A percentile compares a stretch with the other conserved stretches of the same genome.
Conservation (phyloP, 345 rosid species). For the Pseudoturritis turrita region DNA sequence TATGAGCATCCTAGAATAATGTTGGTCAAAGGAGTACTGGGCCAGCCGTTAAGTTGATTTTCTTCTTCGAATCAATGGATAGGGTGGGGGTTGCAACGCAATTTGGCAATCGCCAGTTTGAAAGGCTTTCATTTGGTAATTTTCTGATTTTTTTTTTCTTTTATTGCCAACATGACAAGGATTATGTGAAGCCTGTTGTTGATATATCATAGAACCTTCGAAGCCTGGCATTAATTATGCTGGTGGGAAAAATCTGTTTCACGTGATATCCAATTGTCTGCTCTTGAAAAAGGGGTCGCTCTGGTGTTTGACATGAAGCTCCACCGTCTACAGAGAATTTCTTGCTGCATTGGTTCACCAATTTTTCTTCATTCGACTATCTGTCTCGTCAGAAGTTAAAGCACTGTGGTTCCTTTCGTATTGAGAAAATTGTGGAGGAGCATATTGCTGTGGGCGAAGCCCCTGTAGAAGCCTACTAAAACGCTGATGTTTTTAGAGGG, state of each 20-base stretch:
- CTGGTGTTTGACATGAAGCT: slow-evolving; percentile 88
- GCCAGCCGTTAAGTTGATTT: slow-evolving; percentile 67
- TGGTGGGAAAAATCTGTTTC: slow-evolving; percentile 91
- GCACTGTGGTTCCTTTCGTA: slow-evolving; percentile 74
- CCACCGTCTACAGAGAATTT: slow-evolving; percentile 78
- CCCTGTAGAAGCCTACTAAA: slow-evolving; percentile 71
- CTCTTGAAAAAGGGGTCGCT: slow-evolving; percentile 66
- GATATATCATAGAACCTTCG: slow-evolving; percentile 56
- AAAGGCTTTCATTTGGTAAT: not conserved
- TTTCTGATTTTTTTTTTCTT: not conserved
- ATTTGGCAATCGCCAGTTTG: not conserved
- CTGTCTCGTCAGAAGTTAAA: slow-evolving; percentile 56
- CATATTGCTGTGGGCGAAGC: slow-evolving; percentile 56
- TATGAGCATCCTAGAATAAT: slow-evolving; percentile 75
- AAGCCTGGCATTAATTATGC: slow-evolving; percentile 76
- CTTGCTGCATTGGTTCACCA: slow-evolving; percentile 76
- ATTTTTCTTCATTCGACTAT: slow-evolving; percentile 52
- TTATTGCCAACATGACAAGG: slow-evolving; percentile 67
- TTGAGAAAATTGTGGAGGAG: slow-evolving; percentile 82
- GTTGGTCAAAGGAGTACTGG: slow-evolving; percentile 65
- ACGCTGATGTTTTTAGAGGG: slow-evolving; percentile 94
- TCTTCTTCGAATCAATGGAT: slow-evolving; percentile 70
- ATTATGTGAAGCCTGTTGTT: slow-evolving; percentile 48
- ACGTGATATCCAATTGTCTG: slow-evolving; percentile 72
- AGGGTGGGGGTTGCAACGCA: slow-evolving; percentile 41